Base-by-base conservation (phyloP, 2,329 filamentous ascomycete species). In the Aspergillus ochraceus region DNA sequence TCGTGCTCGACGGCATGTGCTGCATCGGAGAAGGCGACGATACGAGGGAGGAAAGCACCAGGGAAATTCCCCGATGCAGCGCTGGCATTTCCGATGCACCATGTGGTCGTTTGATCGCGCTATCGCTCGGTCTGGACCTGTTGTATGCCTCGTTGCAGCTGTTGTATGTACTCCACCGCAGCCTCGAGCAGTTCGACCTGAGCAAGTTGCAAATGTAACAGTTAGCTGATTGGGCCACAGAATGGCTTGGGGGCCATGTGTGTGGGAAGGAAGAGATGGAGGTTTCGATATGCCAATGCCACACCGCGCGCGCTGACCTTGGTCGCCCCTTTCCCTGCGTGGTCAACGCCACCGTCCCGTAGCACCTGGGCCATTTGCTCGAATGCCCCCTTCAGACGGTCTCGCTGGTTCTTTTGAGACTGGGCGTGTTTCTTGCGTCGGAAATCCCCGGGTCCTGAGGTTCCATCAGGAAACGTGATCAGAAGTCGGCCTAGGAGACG, bases 121-220 rank as follows among this genome's bases (percentile, higher is more conserved):
- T 42, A 42, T 49, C 19, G 11, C 17, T 20, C 11, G 36, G 32
- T 47, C 39, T 30, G 36, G 14, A 20, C 26, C 8, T 26, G n/a
- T 20, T 36, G 36, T 14, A 64, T 26, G 26, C 60, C 52, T 17
- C 46, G 46, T 47, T 64, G 60, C 20, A 64, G 50, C 4, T 29
- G 20, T 19, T 58, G 57, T 20, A 64, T 64, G 50, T 64, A 64
- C 11, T 57, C 60, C n/a, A 62, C 58, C 11, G 62, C 57, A 4
- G 62, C 54, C n/a, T 64, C 62, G 6, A 64, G 19, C 30, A 64
- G 26, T 17, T 64, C 62, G 20, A 60, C 60, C 62, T 64, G 39
- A 42, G 14, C 36, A 42, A 29, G 36, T 42, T 42, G 36, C 14
- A 42, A n/a, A 42, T 17, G 17, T 6, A 17, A 42, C 17, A 6